phyloP scores from a whole-genome alignment of 2,329 filamentous ascomycete genomes.

The Talaromyces sp. region DNA sequence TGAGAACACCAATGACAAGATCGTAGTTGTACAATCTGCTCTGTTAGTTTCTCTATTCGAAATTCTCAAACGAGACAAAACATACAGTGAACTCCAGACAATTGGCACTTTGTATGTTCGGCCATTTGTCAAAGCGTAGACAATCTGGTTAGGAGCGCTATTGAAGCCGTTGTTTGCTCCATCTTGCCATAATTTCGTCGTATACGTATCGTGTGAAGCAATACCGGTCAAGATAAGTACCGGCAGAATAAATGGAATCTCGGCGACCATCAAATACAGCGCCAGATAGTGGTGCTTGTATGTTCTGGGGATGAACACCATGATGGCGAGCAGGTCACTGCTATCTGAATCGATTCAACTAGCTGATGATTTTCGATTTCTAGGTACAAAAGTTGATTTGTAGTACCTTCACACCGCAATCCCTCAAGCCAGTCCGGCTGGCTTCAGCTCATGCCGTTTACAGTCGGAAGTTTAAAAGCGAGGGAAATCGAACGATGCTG shows the following conservation, averaged over 20 bases:
- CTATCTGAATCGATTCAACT: neutral
- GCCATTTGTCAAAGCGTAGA: constrained; percentile 63
- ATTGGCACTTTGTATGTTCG: constrained; percentile 53
- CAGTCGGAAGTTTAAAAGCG: constrained; percentile 20
- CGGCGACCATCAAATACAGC: constrained; percentile 53
- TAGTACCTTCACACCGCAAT: neutral
- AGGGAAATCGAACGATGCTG: constrained; percentile 14
- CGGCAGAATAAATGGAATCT: constrained; percentile 58
- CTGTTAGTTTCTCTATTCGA: neutral
- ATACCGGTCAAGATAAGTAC: constrained; percentile 62
- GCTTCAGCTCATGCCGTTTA: constrained; percentile 33
- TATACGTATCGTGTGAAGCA: constrained; percentile 61
- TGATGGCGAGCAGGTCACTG: constrained; percentile 20
- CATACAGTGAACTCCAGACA: constrained; percentile 63
- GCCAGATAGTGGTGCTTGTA: constrained; percentile 56
- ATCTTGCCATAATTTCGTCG: constrained; percentile 61
- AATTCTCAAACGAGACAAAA: neutral
- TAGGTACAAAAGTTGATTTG: neutral
- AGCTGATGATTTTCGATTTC: neutral
- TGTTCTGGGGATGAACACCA: constrained; percentile 52
- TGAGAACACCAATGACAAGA: constrained; percentile 60
- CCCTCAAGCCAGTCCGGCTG: constrained; percentile 39
- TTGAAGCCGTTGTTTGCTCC: constrained; percentile 63
- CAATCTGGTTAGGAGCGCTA: constrained; percentile 55
- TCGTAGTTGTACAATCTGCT: constrained; percentile 60